phyloP scores from a whole-genome alignment of 345 rosid genomes.

The Eucalyptus urophylla region DNA sequence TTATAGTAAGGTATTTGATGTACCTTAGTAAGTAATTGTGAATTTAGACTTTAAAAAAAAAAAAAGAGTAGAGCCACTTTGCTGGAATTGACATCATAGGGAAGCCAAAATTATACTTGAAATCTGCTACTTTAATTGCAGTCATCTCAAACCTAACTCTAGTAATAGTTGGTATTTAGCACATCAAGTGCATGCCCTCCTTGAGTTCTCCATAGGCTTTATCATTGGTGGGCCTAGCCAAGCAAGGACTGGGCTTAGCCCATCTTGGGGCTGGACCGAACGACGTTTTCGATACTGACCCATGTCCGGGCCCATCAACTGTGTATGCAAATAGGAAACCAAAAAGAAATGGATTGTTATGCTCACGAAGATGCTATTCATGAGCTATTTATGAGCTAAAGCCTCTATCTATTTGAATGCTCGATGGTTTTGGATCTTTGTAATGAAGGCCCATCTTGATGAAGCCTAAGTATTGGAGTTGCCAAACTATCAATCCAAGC shows the following conservation, averaged over 20 bases:
- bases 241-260: not conserved
- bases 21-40: not conserved
- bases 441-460: not conserved
- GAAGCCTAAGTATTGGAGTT: not conserved
- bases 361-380: not conserved
- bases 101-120: not conserved
- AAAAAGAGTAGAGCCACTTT: not conserved
- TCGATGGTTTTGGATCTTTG: not conserved
- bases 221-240: not conserved
- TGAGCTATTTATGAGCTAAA: not conserved
- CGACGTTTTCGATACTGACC: rapidly evolving
- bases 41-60: not conserved
- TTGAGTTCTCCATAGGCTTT: not conserved
- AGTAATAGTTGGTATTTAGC: not conserved
- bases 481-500: not conserved
- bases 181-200: not conserved
- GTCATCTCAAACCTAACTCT: not conserved
- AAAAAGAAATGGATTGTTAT: not conserved
- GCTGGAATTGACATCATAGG: not conserved
- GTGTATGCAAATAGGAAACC: not conserved
- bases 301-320: not conserved
- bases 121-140: not conserved
- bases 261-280: not conserved
- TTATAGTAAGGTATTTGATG: not conserved
- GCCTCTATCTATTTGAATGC: not conserved